phyloP scores from a whole-genome alignment of 2,329 filamentous ascomycete genomes.

The Pseudocercospora cruenta region DNA sequence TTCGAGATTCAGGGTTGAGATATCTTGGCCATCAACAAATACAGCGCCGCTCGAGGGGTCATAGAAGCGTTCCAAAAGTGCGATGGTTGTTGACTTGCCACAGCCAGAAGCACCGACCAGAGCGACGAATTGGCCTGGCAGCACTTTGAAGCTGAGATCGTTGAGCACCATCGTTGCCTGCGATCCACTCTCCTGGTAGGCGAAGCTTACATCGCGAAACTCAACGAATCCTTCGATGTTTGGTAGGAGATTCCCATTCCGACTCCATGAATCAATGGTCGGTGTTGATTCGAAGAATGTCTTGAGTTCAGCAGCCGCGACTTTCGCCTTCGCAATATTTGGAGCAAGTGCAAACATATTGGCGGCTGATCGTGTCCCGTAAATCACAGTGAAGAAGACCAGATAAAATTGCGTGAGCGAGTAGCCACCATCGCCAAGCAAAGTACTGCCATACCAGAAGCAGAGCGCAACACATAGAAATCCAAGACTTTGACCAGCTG shows the following conservation, averaged over 20 bases:
- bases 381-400: constrained; percentile 63
- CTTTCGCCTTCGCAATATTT: constrained; percentile 36
- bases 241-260: constrained; percentile 19
- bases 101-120: constrained; percentile 54
- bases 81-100: constrained; percentile 52
- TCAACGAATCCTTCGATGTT: constrained; percentile 42
- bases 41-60: constrained; percentile 46
- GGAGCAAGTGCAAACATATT: constrained; percentile 65
- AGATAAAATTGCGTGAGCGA: constrained; percentile 54
- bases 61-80: constrained; percentile 54
- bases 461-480: constrained; percentile 31
- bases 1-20: constrained; percentile 47
- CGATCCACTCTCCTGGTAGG: constrained; percentile 58
- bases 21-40: constrained; percentile 59
- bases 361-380: constrained; percentile 68
- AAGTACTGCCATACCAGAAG: constrained; percentile 36
- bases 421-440: constrained; percentile 35
- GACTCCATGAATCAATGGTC: constrained; percentile 37
- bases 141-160: constrained; percentile 28
- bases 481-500: constrained; percentile 32
- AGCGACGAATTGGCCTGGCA: constrained; percentile 47
- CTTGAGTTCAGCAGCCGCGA: constrained; percentile 29
- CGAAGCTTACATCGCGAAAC: constrained; percentile 65
- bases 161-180: constrained; percentile 59
- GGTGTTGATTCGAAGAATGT: constrained; percentile 12